Conservation (phyloP, 768 basidiomycete species). For the Gloeopeniophorella convolvens region DNA sequence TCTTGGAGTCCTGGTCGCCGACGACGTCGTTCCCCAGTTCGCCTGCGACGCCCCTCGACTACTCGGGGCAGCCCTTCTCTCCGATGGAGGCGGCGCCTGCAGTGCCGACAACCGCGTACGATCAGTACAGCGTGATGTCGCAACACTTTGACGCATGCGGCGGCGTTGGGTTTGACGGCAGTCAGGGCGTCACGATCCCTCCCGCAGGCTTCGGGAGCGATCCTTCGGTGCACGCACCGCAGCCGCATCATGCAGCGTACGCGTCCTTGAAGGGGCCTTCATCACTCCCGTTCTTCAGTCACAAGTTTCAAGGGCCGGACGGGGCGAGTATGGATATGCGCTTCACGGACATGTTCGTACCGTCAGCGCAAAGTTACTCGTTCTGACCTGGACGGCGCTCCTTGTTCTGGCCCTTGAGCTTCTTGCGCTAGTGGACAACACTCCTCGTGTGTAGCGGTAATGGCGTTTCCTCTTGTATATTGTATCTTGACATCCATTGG, state of each 20-base stretch:
- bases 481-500: conserved; percentile 12
- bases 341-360: conserved; percentile 9
- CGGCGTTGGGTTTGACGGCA: not conserved
- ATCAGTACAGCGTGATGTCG: conserved; percentile 4
- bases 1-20: conserved; percentile 12
- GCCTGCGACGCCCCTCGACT: conserved; percentile 12
- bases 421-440: conserved; percentile 7
- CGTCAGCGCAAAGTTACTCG: not conserved
- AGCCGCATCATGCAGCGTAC: conserved; percentile 2
- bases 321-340: not conserved
- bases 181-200: not conserved
- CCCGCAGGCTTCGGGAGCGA: not conserved
- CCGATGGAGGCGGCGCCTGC: conserved; percentile 9
- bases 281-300: conserved; percentile 5
- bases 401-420: not conserved
- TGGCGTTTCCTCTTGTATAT: conserved; percentile 18
- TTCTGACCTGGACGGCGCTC: conserved; percentile 6
- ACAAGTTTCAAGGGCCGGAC: conserved; percentile 5
- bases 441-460: conserved; percentile 14
- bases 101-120: conserved; percentile 3
- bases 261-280: not conserved
- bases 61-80: conserved; percentile 11
- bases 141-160: conserved; percentile 6
- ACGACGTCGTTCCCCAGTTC: conserved; percentile 12
- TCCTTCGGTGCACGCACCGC: not conserved